Evolutionary conservation across 1,284 basidiomycete genomes (phyloP).

Genomic region (Ceratobasidium sp.): DNA sequence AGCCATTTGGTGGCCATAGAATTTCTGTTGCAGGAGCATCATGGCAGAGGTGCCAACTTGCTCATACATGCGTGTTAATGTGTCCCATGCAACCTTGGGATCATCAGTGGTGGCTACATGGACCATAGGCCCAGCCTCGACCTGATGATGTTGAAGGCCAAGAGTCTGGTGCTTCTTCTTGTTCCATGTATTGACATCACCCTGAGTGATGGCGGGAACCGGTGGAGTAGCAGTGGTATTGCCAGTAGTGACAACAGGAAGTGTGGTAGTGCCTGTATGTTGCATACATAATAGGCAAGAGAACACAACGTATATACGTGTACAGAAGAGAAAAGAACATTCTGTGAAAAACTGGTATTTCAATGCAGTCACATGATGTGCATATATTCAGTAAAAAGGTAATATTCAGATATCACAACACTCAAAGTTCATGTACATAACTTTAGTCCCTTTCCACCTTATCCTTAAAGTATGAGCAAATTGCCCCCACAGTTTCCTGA

Average conservation of each 20-base stretch:
- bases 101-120: slow-evolving; percentile 12
- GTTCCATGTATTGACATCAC: not conserved
- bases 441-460: no score
- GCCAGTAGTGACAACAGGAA: not conserved
- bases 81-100: not conserved
- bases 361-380: no score
- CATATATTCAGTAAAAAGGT: no score
- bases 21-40: slow-evolving; percentile 14
- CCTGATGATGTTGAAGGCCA: not conserved
- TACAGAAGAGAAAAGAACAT: no score
- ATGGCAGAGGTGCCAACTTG: slow-evolving; percentile 8
- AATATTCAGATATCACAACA: no score
- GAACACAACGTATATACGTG: no score
- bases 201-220: not conserved
- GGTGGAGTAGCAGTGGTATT: not conserved
- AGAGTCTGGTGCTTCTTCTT: slow-evolving; percentile 11
- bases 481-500: slow-evolving; percentile 2
- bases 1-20: not conserved
- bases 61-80: not conserved
- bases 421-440: no score
- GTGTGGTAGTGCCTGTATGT: not conserved
- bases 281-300: no score
- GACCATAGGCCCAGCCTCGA: slow-evolving; percentile 2
- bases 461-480: not conserved
- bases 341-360: no score